These are phyloP conservation scores for Rhizophagus sp. DNA, from an alignment of 192 early-diverging fungal genomes.

Conservation along the genomic window DNA sequence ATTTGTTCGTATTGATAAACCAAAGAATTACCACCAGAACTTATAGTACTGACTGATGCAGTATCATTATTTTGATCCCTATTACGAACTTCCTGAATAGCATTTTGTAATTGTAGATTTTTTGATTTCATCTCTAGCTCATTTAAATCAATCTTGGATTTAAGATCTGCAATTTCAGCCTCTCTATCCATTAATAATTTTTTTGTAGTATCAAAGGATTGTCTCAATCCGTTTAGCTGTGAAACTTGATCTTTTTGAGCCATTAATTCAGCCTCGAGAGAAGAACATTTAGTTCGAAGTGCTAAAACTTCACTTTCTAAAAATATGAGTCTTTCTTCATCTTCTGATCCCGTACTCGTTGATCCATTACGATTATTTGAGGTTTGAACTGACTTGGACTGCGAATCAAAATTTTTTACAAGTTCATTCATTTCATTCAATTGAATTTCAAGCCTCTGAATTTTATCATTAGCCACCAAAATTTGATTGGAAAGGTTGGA, in stretches of 20 bases:
- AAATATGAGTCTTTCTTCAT: constrained; percentile 4
- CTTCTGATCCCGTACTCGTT: not conserved
- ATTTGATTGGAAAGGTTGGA: not conserved
- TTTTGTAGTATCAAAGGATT: not conserved
- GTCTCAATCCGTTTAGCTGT: not conserved
- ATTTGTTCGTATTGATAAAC: constrained; percentile 15
- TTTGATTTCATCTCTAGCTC: constrained; percentile 14
- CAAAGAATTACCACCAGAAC: not conserved
- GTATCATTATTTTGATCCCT: not conserved
- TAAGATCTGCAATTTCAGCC: constrained; percentile 2
- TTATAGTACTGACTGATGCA: not conserved
- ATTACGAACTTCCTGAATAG: not conserved
- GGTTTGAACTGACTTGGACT: not conserved
- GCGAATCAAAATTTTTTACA: not conserved
- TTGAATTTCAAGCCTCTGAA: constrained; percentile 1
- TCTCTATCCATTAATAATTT: not conserved
- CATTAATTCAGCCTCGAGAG: not conserved
- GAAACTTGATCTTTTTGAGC: constrained; percentile 10
- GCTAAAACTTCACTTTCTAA: constrained; percentile 22
- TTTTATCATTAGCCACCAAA: not conserved
- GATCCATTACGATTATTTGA: not conserved
- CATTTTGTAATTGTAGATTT: constrained; percentile 2
- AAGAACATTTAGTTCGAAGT: not conserved
- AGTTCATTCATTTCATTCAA: constrained; percentile 16
- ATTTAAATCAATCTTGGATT: constrained; percentile 20